These are phyloP conservation scores for Erysimum cheiranthoides DNA, from an alignment of 345 rosid species.

Conservation along the genomic window DNA sequence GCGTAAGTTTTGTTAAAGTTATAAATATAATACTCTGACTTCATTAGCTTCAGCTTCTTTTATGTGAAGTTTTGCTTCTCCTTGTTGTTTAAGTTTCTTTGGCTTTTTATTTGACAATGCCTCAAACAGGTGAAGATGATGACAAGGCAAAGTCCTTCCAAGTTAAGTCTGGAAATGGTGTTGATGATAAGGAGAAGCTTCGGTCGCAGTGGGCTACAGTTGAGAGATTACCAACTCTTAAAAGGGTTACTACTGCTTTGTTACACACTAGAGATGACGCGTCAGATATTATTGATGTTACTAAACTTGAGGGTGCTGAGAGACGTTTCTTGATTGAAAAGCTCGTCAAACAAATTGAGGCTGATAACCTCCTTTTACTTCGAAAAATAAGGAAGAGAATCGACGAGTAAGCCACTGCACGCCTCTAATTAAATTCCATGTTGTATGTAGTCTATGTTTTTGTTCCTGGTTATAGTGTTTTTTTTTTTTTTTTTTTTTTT, in stretches of 20 bases:
- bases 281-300: conserved; percentile 49
- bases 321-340: conserved; percentile 57
- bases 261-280: conserved; percentile 35
- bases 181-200: too few relatives aligned
- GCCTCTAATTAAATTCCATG: not conserved
- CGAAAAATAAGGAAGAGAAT: conserved; percentile 53
- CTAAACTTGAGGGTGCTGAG: conserved; percentile 52
- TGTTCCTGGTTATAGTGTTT: not conserved
- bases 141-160: conserved; percentile 15
- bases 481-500: too few relatives aligned
- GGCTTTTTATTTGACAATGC: conserved; percentile 21
- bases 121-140: conserved; percentile 28
- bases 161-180: conserved; percentile 29
- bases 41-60: conserved; percentile 8
- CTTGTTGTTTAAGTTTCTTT: not conserved
- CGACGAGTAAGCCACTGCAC: conserved; percentile 49
- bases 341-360: conserved; percentile 57
- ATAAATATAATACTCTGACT: not conserved
- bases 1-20: conserved; percentile 18
- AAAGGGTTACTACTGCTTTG: conserved; percentile 54
- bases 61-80: conserved; percentile 16
- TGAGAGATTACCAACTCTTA: conserved; percentile 60
- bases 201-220: conserved; percentile 58
- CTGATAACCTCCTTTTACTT: conserved; percentile 57
- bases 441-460: conserved; percentile 1